These are phyloP conservation scores for Aspergillus sclerotiicarbonarius DNA, from an alignment of 495 filamentous ascomycete genomes.

Conservation along the genomic window DNA sequence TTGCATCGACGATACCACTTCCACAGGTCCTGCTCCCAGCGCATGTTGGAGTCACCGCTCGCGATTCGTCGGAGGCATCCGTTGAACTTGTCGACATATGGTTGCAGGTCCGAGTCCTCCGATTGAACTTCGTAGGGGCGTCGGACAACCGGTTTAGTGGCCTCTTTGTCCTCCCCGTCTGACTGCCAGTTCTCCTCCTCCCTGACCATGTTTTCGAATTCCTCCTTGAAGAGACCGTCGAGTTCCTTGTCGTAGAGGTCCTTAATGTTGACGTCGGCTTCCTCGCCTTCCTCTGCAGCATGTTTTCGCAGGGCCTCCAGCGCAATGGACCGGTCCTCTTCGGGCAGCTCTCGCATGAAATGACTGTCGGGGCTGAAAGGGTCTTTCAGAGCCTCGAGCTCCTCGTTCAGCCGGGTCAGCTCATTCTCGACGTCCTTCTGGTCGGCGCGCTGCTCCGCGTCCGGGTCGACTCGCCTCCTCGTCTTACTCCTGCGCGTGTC, in stretches of 20 bases:
- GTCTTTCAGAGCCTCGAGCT: conserved; percentile 48
- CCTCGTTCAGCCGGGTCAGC: conserved; percentile 51
- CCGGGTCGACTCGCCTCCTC: conserved; percentile 44
- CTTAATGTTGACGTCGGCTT: conserved; percentile 28
- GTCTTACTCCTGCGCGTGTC: conserved; percentile 32
- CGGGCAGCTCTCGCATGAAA: conserved; percentile 41
- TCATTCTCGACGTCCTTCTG: conserved; percentile 43
- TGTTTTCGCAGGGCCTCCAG: conserved; percentile 44
- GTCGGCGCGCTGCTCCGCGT: conserved; percentile 50
- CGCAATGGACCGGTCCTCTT: conserved; percentile 39
- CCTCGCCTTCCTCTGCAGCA: conserved; percentile 30
- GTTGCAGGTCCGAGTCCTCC: conserved; percentile 23
- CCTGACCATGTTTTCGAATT: conserved; percentile 39
- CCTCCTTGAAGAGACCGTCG: conserved; percentile 41
- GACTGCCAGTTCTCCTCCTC: conserved; percentile 42
- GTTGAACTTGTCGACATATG: conserved; percentile 38
- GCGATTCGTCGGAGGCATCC: conserved; percentile 24
- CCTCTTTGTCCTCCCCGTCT: conserved; percentile 19
- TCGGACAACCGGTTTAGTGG: conserved; percentile 19
- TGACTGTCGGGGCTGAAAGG: conserved; percentile 42
- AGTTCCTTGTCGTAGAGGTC: conserved; percentile 47
- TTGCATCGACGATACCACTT: conserved; percentile 47
- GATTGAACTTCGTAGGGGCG: conserved; percentile 24
- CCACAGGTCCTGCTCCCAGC: conserved; percentile 36
- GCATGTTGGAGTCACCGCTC: conserved; percentile 26